Conservation (phyloP, 2,329 filamentous ascomycete species). For the Arthroderma sp. region DNA sequence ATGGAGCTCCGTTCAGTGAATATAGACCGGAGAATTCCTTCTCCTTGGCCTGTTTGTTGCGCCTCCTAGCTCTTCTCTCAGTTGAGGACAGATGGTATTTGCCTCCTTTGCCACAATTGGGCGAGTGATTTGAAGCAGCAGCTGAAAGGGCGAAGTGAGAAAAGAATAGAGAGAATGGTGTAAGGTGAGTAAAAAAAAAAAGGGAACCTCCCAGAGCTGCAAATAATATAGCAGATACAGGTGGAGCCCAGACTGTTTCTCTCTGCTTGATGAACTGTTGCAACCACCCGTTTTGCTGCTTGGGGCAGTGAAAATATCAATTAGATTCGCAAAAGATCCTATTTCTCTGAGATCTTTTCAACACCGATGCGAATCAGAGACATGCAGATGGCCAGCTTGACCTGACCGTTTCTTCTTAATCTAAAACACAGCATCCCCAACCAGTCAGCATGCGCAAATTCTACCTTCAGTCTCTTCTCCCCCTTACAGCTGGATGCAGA, state of each 20-base stretch:
- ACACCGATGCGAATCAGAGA: constrained; percentile 8
- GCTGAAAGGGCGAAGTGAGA: constrained; percentile 2
- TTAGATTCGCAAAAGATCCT: background rate
- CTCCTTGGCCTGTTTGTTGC: background rate
- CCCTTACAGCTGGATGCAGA: background rate
- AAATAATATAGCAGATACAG: constrained; percentile 2
- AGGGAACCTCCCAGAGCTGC: constrained; percentile 1
- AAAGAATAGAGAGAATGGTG: background rate
- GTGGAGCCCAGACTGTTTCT: constrained; percentile 8
- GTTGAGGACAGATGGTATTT: background rate
- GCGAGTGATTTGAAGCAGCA: background rate
- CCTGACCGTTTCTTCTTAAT: constrained; percentile 1
- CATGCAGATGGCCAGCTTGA: constrained; percentile 10
- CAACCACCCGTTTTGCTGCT: constrained; percentile 11
- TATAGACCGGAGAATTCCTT: background rate
- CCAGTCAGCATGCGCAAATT: background rate
- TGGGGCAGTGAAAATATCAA: background rate
- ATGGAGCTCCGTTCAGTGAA: background rate
- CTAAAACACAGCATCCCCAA: constrained; percentile 1
- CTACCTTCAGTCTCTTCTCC: background rate
- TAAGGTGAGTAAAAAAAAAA: background rate
- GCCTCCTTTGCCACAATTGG: background rate
- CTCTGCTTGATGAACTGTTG: constrained; percentile 11
- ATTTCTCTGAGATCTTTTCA: background rate
- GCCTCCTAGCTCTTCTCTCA: background rate